Evolutionary conservation across 805 yeast genomes (phyloP).

Genomic region (Sugiyamaella valdiviana): DNA sequence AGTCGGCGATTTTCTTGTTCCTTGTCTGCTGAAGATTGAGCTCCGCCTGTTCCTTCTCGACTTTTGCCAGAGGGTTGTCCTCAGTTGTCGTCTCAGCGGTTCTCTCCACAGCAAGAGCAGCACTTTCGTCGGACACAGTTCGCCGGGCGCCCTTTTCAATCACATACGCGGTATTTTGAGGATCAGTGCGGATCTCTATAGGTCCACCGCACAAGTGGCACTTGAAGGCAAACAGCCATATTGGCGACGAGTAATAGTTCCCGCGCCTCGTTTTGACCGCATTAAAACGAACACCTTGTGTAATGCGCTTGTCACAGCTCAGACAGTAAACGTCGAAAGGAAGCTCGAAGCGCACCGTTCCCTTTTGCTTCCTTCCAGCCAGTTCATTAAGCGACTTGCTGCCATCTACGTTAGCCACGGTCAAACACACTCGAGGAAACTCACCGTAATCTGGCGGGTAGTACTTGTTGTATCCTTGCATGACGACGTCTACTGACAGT

Average conservation of each 20-base stretch:
- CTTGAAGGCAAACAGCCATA: constrained; percentile 27
- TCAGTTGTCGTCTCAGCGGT: background rate
- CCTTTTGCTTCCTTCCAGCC: constrained; percentile 26
- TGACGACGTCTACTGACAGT: too few relatives aligned
- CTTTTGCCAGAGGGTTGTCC: constrained; percentile 16
- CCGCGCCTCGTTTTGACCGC: constrained; percentile 30
- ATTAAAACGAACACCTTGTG: constrained; percentile 30
- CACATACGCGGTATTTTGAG: constrained; percentile 26
- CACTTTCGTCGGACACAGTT: constrained; percentile 9
- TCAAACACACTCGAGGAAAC: constrained; percentile 5
- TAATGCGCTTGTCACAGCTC: constrained; percentile 24
- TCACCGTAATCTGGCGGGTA: constrained; percentile 32
- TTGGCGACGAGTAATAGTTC: constrained; percentile 26
- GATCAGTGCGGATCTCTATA: constrained; percentile 30
- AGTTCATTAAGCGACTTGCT: constrained; percentile 25
- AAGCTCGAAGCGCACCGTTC: constrained; percentile 30
- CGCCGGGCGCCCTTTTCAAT: constrained; percentile 22
- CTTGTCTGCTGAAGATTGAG: constrained; percentile 5
- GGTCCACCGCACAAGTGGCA: constrained; percentile 25
- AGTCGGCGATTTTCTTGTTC: constrained; percentile 13
- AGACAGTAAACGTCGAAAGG: constrained; percentile 28
- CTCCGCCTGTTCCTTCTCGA: constrained; percentile 15
- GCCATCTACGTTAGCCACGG: constrained; percentile 22
- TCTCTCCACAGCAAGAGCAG: background rate
- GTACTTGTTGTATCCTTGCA: constrained; percentile 27